Conservation (phyloP, 2,329 filamentous ascomycete genomes). For the Alternaria hordeiaustralica region DNA sequence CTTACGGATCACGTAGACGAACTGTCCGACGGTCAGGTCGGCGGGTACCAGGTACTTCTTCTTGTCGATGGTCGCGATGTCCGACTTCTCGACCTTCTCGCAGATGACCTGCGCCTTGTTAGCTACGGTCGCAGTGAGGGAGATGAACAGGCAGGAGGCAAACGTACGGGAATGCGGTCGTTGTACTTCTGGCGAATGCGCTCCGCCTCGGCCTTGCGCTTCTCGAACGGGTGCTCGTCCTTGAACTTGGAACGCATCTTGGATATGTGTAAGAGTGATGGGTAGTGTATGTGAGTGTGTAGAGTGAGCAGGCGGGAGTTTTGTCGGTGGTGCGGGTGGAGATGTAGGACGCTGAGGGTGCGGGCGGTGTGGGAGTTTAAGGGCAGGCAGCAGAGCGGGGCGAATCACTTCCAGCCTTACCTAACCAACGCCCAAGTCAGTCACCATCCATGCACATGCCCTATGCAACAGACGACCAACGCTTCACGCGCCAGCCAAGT, state of each 20-base stretch:
- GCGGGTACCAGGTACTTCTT: slow-evolving; percentile 99
- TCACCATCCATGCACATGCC: background rate
- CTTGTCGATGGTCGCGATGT: slow-evolving; percentile 99
- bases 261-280: slow-evolving; percentile 12
- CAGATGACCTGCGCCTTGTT: slow-evolving; percentile 80
- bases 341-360: slow-evolving; percentile 32
- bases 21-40: slow-evolving; percentile 97
- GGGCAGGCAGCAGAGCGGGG: slow-evolving; percentile 41
- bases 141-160: slow-evolving; percentile 8
- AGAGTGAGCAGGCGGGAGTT: slow-evolving; percentile 7
- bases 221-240: slow-evolving; percentile 99
- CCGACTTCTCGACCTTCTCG: slow-evolving; percentile 99
- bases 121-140: slow-evolving; percentile 18
- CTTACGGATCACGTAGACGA: slow-evolving; percentile 99
- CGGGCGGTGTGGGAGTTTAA: slow-evolving; percentile 44
- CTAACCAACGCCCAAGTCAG: slow-evolving; percentile 15
- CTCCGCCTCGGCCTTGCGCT: slow-evolving; percentile 99
- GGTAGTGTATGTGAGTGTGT: slow-evolving; percentile 19
- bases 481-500: slow-evolving; percentile 18
- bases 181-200: slow-evolving; percentile 99
- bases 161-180: slow-evolving; percentile 93
- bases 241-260: slow-evolving; percentile 99
- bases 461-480: slow-evolving; percentile 5
- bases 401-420: slow-evolving; percentile 24
- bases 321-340: slow-evolving; percentile 27